Evolutionary conservation across 805 yeast species (phyloP).

Genomic region (Candida bentonensis): DNA sequence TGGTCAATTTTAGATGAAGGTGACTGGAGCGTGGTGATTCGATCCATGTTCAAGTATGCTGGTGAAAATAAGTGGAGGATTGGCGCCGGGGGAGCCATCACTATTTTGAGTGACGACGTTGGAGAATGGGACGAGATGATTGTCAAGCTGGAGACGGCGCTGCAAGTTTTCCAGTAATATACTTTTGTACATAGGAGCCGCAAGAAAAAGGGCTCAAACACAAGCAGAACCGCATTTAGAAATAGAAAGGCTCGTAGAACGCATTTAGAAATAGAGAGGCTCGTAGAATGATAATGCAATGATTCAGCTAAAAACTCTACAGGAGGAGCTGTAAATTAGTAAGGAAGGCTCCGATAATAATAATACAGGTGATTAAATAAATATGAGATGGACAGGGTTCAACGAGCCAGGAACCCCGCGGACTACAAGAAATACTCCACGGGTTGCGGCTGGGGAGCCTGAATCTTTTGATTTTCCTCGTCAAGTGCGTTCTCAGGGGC

Average conservation of each 20-base stretch:
- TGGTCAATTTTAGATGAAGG: slow-evolving; percentile 80
- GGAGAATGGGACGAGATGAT: slow-evolving; percentile 92
- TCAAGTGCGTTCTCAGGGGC: slow-evolving; percentile 78
- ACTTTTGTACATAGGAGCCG: too few species aligned
- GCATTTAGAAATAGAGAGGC: too few species aligned
- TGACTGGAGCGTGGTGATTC: slow-evolving; percentile 92
- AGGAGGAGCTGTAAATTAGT: too few species aligned
- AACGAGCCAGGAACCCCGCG: too few species aligned
- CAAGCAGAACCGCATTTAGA: too few species aligned
- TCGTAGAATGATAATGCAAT: too few species aligned
- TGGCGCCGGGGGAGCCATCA: slow-evolving; percentile 98
- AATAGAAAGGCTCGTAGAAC: too few species aligned
- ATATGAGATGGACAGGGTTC: too few species aligned
- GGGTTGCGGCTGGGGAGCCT: slow-evolving; percentile 23
- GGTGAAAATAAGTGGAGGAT: slow-evolving; percentile 46
- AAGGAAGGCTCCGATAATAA: too few species aligned
- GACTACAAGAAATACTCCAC: slow-evolving; percentile 39
- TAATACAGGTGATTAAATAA: too few species aligned
- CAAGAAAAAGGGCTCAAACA: too few species aligned
- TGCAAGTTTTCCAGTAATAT: slow-evolving; percentile 46
- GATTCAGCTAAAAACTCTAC: too few species aligned
- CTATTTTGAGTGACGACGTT: slow-evolving; percentile 66
- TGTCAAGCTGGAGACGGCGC: slow-evolving; percentile 63
- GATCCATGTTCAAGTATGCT: slow-evolving; percentile 51
- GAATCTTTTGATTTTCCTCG: slow-evolving; percentile 8